Base-by-base conservation (phyloP, 1,139 yeast genomes). In the Taphrina populina region DNA sequence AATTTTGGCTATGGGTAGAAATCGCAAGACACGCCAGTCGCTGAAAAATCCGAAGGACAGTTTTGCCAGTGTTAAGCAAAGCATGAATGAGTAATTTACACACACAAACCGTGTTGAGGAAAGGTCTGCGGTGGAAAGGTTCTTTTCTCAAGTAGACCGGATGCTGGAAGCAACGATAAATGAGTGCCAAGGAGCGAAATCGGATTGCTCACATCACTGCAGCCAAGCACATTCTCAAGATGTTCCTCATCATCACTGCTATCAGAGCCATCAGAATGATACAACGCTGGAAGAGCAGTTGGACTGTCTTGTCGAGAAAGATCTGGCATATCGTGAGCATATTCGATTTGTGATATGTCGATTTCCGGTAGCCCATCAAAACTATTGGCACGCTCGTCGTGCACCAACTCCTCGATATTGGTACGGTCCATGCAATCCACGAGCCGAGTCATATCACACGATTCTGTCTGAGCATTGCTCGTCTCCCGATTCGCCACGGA, bases 251-350 rank as follows among this genome's bases (percentile, higher is more conserved):
- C 47, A 8, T 43, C 47, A 11, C 32, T 26, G 7, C 23, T 29
- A 11, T 43, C 47, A 19, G 7, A n/a, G 13, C 34, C 32, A 13
- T 43, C 47, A 15, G 47, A 43, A 19, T 29, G 47, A 29, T 43
- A 43, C 19, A 43, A 37, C 3, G 47, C 29, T 11, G 47, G 47
- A 13, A 24, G 30, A 24, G 36, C 23, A 4, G 15, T 21, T 3
- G 39, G 36, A 26, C 54, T 49, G 24, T 24, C 21, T 33, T 49
- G 54, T 10, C 54, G 32, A 11, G 54, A 49, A n/a, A 49, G 40
- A 26, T 35, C 24, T 5, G 54, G 54, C 54, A 49, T 49, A 26
- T 49, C 54, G n/a, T n/a, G n/a, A 15, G 37, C 45, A 21, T 27
- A 15, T n/a, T 49, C 46, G 20, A 30, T 39, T n/a, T 49, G 40